Evolutionary conservation across 139 green algal genomes (phyloP), one percentile per base, ranked within the genome.

Genomic region (Eudorina sp.): DNA sequence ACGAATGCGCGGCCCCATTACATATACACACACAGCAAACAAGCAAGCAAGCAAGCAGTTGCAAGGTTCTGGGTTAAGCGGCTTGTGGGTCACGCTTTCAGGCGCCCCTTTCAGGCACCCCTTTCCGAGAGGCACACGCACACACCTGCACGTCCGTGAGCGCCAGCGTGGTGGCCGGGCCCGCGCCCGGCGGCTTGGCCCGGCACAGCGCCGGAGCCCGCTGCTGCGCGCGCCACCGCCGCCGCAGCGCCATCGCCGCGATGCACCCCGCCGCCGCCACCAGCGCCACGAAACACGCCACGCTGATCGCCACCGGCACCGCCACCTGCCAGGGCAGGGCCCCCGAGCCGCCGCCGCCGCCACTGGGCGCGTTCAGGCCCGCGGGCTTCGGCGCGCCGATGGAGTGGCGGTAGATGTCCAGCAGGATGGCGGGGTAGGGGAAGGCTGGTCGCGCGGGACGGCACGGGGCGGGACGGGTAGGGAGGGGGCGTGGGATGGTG

Each of bases 81-180:
- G n/a, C n/a, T n/a, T n/a, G n/a, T n/a, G n/a, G n/a, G 6, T 48
- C 29, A 4, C 31, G 23, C 29, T 14, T 8, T 75, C 7, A 18
- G 29, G 8, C 14, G 6, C 6, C 21, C 18, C 66, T 48, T 75
- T n/a, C 66, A 11, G 18, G 23, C 66, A 75, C 29, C 11, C 29
- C 31, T 4, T 7, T 11, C 7, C 34, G 16, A 21, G 2, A 2
- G 4, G 13, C 43, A 46, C 41, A n/a, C n/a, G n/a, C n/a, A n/a
- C 79, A 29, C 36, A 68, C 66, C 84, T 89, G 73, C 36, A 84
- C 55, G 74, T 89, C 85, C 41, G 85, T 84, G 19, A 85, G 43
- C 25, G 79, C 72, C 43, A 89, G 46, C 31, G 85, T 89, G n/a
- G 73, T 89, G 40, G 66, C 74, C 7, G 85, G 73, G 4, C 74